Evolutionary conservation across 768 basidiomycete species (phyloP).

Genomic region (Steccherinum ochraceum): DNA sequence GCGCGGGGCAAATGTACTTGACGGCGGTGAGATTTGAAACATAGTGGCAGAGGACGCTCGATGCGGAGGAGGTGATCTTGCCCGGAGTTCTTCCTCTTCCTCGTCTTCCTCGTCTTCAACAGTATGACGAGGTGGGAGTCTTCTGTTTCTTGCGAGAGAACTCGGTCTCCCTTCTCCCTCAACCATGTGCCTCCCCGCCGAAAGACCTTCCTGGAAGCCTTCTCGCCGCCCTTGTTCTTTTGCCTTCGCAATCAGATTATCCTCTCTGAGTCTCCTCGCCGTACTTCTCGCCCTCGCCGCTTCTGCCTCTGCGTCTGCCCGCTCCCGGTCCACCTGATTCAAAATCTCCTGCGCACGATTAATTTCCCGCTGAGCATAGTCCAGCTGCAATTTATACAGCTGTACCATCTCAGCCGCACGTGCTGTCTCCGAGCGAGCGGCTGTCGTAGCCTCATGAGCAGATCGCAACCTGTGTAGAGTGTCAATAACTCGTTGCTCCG

Average conservation of each 20-base stretch:
- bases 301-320: constrained; percentile 55
- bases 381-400: constrained; percentile 56
- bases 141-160: neutral
- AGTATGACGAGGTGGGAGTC: neutral
- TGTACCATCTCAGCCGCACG: constrained; percentile 51
- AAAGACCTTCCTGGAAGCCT: constrained; percentile 52
- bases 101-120: constrained; percentile 1
- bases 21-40: neutral
- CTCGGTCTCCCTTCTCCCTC: neutral
- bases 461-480: constrained; percentile 45
- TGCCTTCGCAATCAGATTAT: constrained; percentile 46
- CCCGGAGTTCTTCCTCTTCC: neutral
- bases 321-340: constrained; percentile 49
- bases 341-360: constrained; percentile 60
- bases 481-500: constrained; percentile 43
- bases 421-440: constrained; percentile 50
- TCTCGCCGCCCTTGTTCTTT: constrained; percentile 60
- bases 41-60: neutral
- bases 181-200: constrained; percentile 34
- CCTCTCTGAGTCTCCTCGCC: constrained; percentile 49
- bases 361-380: constrained; percentile 64
- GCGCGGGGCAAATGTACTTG: neutral
- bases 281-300: constrained; percentile 48
- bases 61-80: neutral
- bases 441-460: constrained; percentile 49